Base-by-base conservation (phyloP, 768 basidiomycete species). In the Cystoderma amianthinum region DNA sequence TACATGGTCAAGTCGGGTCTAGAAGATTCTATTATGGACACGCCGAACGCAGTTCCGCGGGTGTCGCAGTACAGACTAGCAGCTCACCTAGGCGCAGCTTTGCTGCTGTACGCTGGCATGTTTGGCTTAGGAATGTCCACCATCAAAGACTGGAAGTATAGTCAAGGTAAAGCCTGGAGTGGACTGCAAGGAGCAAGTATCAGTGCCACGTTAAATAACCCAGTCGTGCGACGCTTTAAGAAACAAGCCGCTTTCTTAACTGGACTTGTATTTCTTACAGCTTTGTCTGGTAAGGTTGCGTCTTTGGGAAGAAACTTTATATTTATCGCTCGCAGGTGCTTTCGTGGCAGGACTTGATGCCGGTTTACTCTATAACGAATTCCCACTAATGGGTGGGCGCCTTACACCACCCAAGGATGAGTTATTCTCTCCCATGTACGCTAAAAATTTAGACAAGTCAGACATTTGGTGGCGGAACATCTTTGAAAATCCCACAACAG, bases 1-100 rank as follows among this genome's bases (percentile, higher is more conserved):
- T 97, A 98, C 69, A 99, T 99, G 96, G 96, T 99, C 42, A 86
- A 94, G 59, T 97, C 93, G 10, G 96, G 96, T 1, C 70, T 99
- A 9, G 86, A 93, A 51, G 78, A 88, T 40, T 76, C 85, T 9
- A 68, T 89, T 40, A 72, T 97, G 65, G 74, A 82, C 4, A 82
- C 75, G 5, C 86, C 87, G 3, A 85, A 83, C 12, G 82, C 87
- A 9, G 85, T 95, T 5, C 94, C 96, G 2, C 83, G 96, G 5
- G 96, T 99, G 6, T 93, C 90, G 13, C 96, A 99, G 58, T 99
- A 99, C 59, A 76, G 96, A 9, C 78, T 99, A 18, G 96, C 94
- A 2, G 87, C 93, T 13, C 96, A 99, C 59, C 75, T 99, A 2
- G 85, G 86, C n/a, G 71, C 90, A 38, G 96, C 96, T 0, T 73